A percentile compares a stretch with the other conserved stretches of the same genome.
Conservation (phyloP, 108 stramenopile species). For the Mediolabrus comicus region DNA sequence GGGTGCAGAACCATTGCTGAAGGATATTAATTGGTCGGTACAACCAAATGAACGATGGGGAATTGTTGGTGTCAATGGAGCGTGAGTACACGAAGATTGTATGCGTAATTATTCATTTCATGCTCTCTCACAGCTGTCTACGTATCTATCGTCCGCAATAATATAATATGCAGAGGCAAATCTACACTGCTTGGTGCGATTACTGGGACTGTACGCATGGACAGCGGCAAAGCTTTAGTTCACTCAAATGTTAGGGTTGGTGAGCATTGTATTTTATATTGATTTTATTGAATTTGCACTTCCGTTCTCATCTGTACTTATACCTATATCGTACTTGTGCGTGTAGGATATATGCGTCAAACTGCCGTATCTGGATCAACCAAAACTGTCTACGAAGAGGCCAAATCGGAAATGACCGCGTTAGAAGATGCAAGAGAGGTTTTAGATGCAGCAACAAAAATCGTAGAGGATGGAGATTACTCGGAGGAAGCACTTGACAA, state of each 20-base stretch:
- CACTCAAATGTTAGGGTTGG: slow-evolving; percentile 47
- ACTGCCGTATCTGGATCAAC: slow-evolving; percentile 77
- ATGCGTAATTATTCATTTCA: too few species aligned
- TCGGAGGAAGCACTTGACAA: slow-evolving; percentile 52
- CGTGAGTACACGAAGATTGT: neutral
- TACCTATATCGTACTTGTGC: too few species aligned
- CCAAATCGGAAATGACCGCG: slow-evolving; percentile 65
- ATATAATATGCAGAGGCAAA: slow-evolving; percentile 35
- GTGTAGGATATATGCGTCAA: neutral
- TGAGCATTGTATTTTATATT: too few species aligned
- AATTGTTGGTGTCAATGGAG: slow-evolving; percentile 60
- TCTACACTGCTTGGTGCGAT: slow-evolving; percentile 48
- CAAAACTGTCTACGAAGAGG: slow-evolving; percentile 78
- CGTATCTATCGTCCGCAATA: neutral
- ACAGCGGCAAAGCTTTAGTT: slow-evolving; percentile 38
- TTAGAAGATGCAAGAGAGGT: slow-evolving; percentile 35
- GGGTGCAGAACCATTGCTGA: slow-evolving; percentile 40
- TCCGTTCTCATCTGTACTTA: too few species aligned
- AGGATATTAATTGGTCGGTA: slow-evolving; percentile 50
- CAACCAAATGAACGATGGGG: slow-evolving; percentile 59
- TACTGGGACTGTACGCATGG: slow-evolving; percentile 46
- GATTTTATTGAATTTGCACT: too few species aligned
- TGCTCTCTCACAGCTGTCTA: neutral
- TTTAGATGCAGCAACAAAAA: slow-evolving; percentile 14
- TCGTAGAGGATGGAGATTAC: slow-evolving; percentile 34